Base-by-base conservation (phyloP, 352 stramenopile genomes). In the Phytophthora aleatoria region DNA sequence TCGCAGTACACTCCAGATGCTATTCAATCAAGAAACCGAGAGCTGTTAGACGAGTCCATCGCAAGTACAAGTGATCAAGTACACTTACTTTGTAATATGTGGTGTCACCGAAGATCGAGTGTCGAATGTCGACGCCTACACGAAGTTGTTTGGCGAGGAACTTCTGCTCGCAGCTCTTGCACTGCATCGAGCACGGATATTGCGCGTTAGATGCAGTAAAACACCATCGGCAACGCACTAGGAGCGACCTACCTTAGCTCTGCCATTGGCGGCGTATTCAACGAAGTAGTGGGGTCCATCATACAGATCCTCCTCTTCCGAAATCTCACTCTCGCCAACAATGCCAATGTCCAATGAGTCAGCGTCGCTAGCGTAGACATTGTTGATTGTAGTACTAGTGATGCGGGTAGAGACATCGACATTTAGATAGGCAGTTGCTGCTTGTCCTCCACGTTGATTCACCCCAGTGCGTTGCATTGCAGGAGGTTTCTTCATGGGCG, bases 31-130 rank as follows among this genome's bases (percentile, higher is more conserved):
- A 43, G 5, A 55, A 56, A 1, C 16, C 50, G 51, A 44, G 10
- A 59, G 0, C 30, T 6, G 6, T 59, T 39, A 67, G 24, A 66
- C 48, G 28, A 53, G 24, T 49, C 28, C 12, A 26, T 0, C 9
- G 30, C n/a, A 35, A 42, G 26, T 24, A 16, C 33, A 38, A 10
- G 33, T 13, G 33, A 38, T 38, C 10, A 38, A 12, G 6, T 6
- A 45, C n/a, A 59, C 57, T 10, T 66, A 92, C 86, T 73, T 95
- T 95, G 59, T 82, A 93, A 52, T 95, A 95, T 20, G 73, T 92
- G 0, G 79, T 91, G 39, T 83, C 66, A 10, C 87, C 87, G 58
- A 94, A 95, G 33, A 92, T 89, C 13, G 87, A 95, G 60, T 95
- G 85, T 12, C 70, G 76, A 6, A 95, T 75, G 16, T 64, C 52